Conservation (phyloP, 495 filamentous ascomycete species). For the Lasiosphaeria miniovina region DNA sequence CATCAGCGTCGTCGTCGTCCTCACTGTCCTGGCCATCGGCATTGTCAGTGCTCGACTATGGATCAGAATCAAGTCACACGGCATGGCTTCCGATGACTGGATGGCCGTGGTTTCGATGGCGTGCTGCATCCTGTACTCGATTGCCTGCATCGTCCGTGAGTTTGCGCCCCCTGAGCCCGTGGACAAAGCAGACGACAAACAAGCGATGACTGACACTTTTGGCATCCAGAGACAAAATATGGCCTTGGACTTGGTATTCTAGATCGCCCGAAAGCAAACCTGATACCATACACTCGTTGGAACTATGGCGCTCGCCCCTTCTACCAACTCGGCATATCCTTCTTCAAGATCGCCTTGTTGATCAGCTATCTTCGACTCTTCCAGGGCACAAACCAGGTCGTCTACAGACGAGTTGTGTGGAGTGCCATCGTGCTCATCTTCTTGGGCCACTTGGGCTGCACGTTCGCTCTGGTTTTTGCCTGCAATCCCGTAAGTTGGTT, state of each 20-base stretch:
- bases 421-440: constrained; percentile 42
- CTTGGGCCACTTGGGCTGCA: constrained; percentile 47
- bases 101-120: constrained; percentile 29
- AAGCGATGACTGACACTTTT: background rate
- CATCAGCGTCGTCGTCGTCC: constrained; percentile 22
- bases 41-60: constrained; percentile 23
- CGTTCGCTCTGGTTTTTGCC: constrained; percentile 51
- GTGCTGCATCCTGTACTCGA: constrained; percentile 49
- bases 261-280: constrained; percentile 38
- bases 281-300: constrained; percentile 43
- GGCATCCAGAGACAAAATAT: constrained; percentile 46
- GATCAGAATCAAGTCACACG: constrained; percentile 24
- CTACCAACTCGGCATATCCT: constrained; percentile 56
- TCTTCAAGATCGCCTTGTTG: constrained; percentile 59
- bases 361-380: constrained; percentile 55
- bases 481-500: constrained; percentile 45
- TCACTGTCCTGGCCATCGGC: constrained; percentile 20
- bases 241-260: constrained; percentile 48
- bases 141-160: constrained; percentile 51
- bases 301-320: constrained; percentile 59
- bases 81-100: constrained; percentile 30
- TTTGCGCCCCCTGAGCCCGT: constrained; percentile 5
- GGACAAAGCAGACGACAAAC: background rate
- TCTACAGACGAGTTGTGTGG: constrained; percentile 50
- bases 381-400: constrained; percentile 42